A percentile compares a stretch with the other conserved stretches of the same genome.
These are phyloP conservation scores for Skeletonema tropicum DNA, from an alignment of 108 stramenopile species.

Conservation along the genomic window DNA sequence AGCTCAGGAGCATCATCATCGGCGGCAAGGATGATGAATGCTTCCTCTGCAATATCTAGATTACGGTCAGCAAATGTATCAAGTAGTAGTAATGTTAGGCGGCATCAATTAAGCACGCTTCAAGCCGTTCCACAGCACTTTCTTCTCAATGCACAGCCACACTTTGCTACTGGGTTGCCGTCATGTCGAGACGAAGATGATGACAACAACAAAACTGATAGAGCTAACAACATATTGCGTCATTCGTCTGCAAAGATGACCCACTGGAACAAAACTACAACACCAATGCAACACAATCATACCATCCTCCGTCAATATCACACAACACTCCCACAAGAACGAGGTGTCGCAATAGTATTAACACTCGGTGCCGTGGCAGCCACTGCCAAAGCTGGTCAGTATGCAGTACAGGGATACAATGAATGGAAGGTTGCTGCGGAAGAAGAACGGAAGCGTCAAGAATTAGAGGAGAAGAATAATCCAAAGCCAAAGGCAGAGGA, in stretches of 20 bases:
- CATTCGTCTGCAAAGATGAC: neutral
- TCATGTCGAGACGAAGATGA: neutral
- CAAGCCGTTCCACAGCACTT: slow-evolving; percentile 2
- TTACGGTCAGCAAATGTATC: neutral
- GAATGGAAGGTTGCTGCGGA: slow-evolving; percentile 60
- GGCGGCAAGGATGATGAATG: neutral
- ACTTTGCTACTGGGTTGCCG: too few species aligned
- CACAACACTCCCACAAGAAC: slow-evolving; percentile 33
- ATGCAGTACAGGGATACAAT: slow-evolving; percentile 70
- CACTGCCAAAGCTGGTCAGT: slow-evolving; percentile 73
- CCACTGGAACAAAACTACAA: neutral
- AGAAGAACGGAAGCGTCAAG: slow-evolving; percentile 35
- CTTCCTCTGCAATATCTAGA: neutral
- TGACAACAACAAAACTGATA: neutral
- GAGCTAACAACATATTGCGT: neutral
- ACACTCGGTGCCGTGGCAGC: slow-evolving; percentile 79
- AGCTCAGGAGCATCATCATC: neutral
- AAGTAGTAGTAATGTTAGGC: neutral
- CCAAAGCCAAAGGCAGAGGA: neutral
- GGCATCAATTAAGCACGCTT: neutral
- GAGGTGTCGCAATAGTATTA: slow-evolving; percentile 62
- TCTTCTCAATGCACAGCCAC: neutral
- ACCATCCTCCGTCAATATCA: slow-evolving; percentile 43
- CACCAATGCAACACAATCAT: neutral
- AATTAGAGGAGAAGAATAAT: slow-evolving; percentile 46